Evolutionary conservation across 2,329 filamentous ascomycete genomes (phyloP).

Genomic region (Xylariaceae sp.): DNA sequence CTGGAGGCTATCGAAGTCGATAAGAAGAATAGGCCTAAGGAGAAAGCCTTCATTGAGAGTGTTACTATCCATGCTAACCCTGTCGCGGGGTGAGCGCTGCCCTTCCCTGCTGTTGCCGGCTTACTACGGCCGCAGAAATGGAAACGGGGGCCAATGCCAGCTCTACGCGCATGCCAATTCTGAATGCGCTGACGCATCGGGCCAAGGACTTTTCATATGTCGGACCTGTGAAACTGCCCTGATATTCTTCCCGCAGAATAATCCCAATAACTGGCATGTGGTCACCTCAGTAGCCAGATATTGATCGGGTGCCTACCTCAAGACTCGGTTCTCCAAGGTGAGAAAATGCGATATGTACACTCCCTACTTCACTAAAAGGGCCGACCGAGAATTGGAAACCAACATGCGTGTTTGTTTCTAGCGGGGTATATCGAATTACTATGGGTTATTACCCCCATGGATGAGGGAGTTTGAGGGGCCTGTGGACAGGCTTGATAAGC

Average conservation of each 20-base stretch:
- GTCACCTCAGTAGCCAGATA: not conserved
- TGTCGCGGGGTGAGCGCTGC: conserved; percentile 50
- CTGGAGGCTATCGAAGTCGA: conserved; percentile 69
- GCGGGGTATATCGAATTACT: not conserved
- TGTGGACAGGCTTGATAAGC: not conserved
- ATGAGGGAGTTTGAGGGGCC: not conserved
- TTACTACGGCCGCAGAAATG: not conserved
- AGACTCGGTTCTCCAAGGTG: not conserved
- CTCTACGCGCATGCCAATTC: not conserved
- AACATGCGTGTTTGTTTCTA: not conserved
- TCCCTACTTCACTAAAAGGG: not conserved
- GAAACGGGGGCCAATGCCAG: not conserved
- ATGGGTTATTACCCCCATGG: not conserved
- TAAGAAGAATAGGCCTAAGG: conserved; percentile 69
- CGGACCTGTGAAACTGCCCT: not conserved
- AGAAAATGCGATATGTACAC: not conserved
- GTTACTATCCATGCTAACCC: conserved; percentile 78
- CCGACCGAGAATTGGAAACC: not conserved
- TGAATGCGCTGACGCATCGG: not conserved
- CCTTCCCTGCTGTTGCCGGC: not conserved
- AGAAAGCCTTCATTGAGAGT: conserved; percentile 59
- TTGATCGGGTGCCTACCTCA: not conserved
- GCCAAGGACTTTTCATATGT: too few species aligned
- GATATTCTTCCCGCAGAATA: not conserved
- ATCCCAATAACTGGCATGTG: not conserved